Evolutionary conservation across 2,329 filamentous ascomycete genomes (phyloP), one percentile per base, ranked within the genome.

Genomic region (Aspergillus sp.): DNA sequence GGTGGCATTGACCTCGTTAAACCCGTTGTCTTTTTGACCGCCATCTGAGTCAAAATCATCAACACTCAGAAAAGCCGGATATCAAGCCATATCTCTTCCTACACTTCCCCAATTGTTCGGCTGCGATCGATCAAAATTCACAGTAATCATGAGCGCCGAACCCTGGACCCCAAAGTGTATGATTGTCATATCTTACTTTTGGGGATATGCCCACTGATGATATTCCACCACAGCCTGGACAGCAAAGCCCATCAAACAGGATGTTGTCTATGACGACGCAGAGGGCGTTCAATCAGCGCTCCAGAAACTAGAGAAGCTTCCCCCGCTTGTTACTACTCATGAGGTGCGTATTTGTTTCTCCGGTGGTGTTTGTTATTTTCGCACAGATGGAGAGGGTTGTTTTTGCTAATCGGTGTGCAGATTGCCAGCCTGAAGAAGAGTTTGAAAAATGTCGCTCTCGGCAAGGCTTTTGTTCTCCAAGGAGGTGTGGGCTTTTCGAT

Each of bases 401-500:
- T 15, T 14, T 35, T 33, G 35, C 44, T 65, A 27, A 65, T 41
- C 11, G 43, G 21, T 8, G 24, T 14, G 62, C 46, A 79, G 75
- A 96, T 99, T 69, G 82, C 85, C 66, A 88, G 86, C 62, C 83
- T 99, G 53, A 92, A 92, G 71, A 81, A 85, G 52, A 88, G 86
- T 67, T 83, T 99, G 21, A 86, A 86, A 58, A 91, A 96, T 77
- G 95, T 96, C 6, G 95, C 95, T 5, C 80, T 90, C 37, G 95
- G 95, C 35, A 92, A 93, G 64, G 91, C 93, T 12, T 98, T 99
- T 73, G 82, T 99, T 9, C 85, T 99, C 4, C 95, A 99, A 78
- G 95, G 95, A 59, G 95, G 93, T 77, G 66, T 50, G 67, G 64
- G 17, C 52, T 21, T 33, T 27, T 3, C 35, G 27, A 15, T 12